A percentile compares a stretch with the other conserved stretches of the same genome.
These are phyloP conservation scores for Dichomitus squalens DNA, from an alignment of 1,284 basidiomycete genomes.

Conservation along the genomic window DNA sequence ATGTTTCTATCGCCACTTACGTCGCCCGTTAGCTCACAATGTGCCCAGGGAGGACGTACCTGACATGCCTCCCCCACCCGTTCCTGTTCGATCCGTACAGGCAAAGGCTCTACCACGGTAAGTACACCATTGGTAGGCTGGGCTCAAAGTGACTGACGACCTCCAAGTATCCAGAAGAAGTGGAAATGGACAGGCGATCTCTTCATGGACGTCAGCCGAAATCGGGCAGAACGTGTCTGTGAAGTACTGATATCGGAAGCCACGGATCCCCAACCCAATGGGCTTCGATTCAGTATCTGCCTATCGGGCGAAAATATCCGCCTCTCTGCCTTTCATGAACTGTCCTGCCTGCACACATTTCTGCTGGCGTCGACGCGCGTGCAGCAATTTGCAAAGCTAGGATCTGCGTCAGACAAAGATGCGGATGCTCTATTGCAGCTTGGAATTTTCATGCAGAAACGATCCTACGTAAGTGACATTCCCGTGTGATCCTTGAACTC, in stretches of 20 bases:
- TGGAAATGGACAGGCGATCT: constrained; percentile 41
- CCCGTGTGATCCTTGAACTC: constrained; percentile 1
- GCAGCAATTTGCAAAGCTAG: constrained; percentile 54
- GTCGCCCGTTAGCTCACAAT: background rate
- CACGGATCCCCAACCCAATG: constrained; percentile 40
- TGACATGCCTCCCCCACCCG: constrained; percentile 8
- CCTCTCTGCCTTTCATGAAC: constrained; percentile 49
- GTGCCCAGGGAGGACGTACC: constrained; percentile 11
- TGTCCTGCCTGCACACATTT: constrained; percentile 47
- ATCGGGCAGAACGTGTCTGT: constrained; percentile 46
- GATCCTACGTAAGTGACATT: constrained; percentile 27
- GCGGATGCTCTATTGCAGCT: constrained; percentile 46
- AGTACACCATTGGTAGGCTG: background rate
- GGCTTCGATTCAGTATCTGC: constrained; percentile 50
- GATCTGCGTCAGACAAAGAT: constrained; percentile 41
- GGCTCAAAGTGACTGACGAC: background rate
- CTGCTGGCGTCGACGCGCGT: constrained; percentile 49
- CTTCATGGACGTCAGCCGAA: constrained; percentile 31
- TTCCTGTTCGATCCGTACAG: background rate
- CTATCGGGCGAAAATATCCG: constrained; percentile 44
- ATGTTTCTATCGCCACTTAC: constrained; percentile 3
- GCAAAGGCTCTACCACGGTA: constrained; percentile 15
- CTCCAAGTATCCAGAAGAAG: constrained; percentile 31
- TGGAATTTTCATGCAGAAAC: constrained; percentile 43
- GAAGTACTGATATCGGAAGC: constrained; percentile 48